Evolutionary conservation across 2,329 filamentous ascomycete species (phyloP), one percentile per base, ranked within the genome.

Genomic region (Colletotrichum caudatum): DNA sequence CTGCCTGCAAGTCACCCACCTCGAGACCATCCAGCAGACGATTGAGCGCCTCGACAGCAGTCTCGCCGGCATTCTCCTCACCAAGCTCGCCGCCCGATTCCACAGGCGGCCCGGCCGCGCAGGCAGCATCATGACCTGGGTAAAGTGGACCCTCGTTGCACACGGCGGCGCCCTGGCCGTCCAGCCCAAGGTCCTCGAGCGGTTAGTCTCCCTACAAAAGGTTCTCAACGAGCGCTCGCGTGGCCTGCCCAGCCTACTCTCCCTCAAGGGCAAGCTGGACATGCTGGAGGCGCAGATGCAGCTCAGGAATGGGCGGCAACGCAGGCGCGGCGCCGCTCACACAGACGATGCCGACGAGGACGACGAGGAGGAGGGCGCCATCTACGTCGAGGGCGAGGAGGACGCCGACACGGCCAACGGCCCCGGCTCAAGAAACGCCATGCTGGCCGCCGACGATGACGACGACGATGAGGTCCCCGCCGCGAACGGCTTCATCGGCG

Each of bases 241-340:
- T 74, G 94, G 94, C 20, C 86, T 98, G 33, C 91, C 93, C 73
- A 94, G 93, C 74, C 85, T 99, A 57, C 85, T 99, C 46, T 89
- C 95, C 26, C 87, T 99, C 72, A 98, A 98, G 84, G 96, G 96
- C 33, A 97, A 98, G 82, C 87, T 99, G 41, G 95, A 98, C 79
- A 94, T 99, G 89, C 87, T 98, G 60, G 93, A 96, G 77, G 92
- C 94, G 8, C 96, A 99, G 82, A 91, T 98, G 81, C 90, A 93
- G 76, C 84, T 97, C 76, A 88, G 96, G 61, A 90, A 90, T 67
- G 89, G 88, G 73, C 90, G 94, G 81, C 90, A 92, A 77, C 86
- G 82, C 74, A 80, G 70, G 72, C 78, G 67, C 74, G 39, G 75
- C 75, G 8, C 78, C 74, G 35, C 77, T 73, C 23, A 84, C 58